Evolutionary conservation across 2,329 filamentous ascomycete genomes (phyloP), one percentile per base, ranked within the genome.

Genomic region (Allantophomopsis cytisporea): DNA sequence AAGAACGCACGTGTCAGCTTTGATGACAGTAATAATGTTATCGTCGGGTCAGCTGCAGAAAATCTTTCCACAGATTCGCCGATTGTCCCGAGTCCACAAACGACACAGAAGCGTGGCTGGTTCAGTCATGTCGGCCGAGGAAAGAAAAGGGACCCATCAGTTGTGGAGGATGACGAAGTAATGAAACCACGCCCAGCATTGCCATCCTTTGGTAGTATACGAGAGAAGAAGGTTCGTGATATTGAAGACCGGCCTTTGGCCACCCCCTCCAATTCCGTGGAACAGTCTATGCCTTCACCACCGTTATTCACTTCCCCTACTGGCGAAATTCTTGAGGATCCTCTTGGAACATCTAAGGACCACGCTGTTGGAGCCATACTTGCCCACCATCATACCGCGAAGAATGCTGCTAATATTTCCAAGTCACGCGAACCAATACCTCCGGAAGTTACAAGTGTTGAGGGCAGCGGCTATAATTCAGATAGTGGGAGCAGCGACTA

Each of bases 1-100:
- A 85, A 80, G 57, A 71, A 68, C 31, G 72, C 73, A 1, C 68
- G 83, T 17, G 83, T 88, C 36, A 94, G 86, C 60, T 95, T 87
- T 53, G 80, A 85, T 45, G 80, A 85, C 37, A 69, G 71, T 28
- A 66, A 60, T n/a, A 71, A 67, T 7, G 60, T 71, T 8, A 60
- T 75, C 2, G 65, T 74, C 16, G 70, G 68, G 6, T 65, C 74
- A 38, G 58, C 66, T 8, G 58, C 59, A 7, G 51, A 56, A 8
- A 46, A 55, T 4, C 50, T 56, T 2, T 56, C 62, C 35, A 47
- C 55, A 1, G 64, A 65, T 7, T 63, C 65, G 1, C 58, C 65
- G 4, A 43, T 60, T 15, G 39, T 59, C 2, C 47, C 55, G 30
- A 65, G 61, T 43, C 58, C 64, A 4, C 60, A 56, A 33, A 59